These are phyloP conservation scores for Xylaria castorea DNA, from an alignment of 495 filamentous ascomycete species.

Conservation along the genomic window DNA sequence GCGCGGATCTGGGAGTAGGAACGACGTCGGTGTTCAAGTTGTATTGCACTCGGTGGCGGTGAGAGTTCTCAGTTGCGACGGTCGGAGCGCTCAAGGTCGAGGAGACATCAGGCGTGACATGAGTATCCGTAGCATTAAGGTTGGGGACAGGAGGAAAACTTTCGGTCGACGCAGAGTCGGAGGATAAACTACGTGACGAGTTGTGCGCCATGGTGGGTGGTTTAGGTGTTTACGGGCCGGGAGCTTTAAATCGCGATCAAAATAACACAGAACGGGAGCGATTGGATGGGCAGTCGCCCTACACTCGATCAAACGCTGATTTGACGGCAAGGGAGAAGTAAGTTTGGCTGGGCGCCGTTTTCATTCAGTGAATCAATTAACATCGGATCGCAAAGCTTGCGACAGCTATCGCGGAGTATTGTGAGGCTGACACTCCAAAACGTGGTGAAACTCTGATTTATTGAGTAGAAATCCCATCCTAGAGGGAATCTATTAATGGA, in stretches of 20 bases:
- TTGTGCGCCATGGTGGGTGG: slow-evolving; percentile 7
- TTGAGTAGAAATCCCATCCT: background rate
- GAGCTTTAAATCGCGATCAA: background rate
- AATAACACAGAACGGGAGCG: background rate
- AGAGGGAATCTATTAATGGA: background rate
- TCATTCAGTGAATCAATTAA: background rate
- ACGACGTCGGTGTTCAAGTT: slow-evolving; percentile 27
- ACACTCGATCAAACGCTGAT: background rate
- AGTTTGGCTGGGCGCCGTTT: background rate
- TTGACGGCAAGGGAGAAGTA: background rate
- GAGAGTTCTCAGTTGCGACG: background rate
- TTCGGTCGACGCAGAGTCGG: slow-evolving; percentile 30
- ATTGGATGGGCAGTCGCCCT: background rate
- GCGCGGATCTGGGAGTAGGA: background rate
- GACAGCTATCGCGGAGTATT: background rate
- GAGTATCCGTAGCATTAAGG: background rate
- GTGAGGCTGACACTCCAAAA: background rate
- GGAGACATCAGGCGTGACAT: background rate
- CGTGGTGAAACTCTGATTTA: background rate
- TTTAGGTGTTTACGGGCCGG: background rate
- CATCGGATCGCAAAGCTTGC: background rate
- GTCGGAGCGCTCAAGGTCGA: slow-evolving; percentile 19
- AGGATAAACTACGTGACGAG: slow-evolving; percentile 24
- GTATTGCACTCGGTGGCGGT: slow-evolving; percentile 21
- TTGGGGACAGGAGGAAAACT: slow-evolving; percentile 30